Evolutionary conservation across 768 basidiomycete species (phyloP), one percentile per base, ranked within the genome.

Genomic region (Boletus rubroflammeus): DNA sequence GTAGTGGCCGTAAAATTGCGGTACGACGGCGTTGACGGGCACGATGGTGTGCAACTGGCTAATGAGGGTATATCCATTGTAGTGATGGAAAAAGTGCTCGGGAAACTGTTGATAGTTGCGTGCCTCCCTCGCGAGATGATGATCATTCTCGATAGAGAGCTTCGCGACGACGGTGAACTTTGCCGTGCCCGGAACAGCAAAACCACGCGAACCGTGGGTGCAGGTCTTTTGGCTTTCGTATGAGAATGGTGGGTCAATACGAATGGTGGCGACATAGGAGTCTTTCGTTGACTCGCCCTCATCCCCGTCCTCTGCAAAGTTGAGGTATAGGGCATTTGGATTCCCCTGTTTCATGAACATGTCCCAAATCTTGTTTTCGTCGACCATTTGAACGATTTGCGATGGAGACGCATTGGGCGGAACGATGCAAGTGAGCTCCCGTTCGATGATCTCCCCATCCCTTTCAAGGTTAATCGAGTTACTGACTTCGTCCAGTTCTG

Each of bases 1-100:
- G 58, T 85, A 86, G 66, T 81, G 82, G 1, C 86, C 84, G 58
- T 82, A 86, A 65, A 78, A 86, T 63, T 84, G 82, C 0, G 85
- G 84, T 3, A 81, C 79, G 44, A 85, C 44, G 0, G 85, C 75
- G 7, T 73, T 69, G 4, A 79, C 69, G 3, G 81, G 80, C 0
- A 77, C 74, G 0, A 81, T 77, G 56, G 75, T 60, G 29, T 67
- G 66, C 6, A 81, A 28, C 19, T 67, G 69, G 5, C 7, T 2
- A 0, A 67, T 28, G 43, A 62, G 6, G 6, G 64, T 71, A 38
- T 69, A 67, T 26, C 63, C 67, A 9, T 52, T 55, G 39, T 61
- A 69, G 39, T 69, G 58, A 21, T 60, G 41, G 44, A 70, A 68
- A 40, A 71, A 63, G 23, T 54, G 69, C 3, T 63, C 59, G 1